Evolutionary conservation across 1,284 basidiomycete species (phyloP), one percentile per base, ranked within the genome.

Genomic region (Apiotrichum siamense): DNA sequence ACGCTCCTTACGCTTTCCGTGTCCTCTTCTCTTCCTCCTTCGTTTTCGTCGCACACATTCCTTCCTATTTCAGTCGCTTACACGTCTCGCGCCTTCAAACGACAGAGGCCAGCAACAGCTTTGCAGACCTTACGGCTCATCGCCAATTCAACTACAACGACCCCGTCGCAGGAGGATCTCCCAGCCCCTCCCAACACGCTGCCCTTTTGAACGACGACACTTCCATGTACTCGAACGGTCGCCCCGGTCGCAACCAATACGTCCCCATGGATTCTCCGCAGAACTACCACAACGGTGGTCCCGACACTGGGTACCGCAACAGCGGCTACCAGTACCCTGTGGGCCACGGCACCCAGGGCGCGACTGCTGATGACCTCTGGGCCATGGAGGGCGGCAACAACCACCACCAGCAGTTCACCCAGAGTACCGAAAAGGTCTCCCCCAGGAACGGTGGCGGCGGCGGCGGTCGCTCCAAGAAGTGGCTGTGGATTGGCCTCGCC

Each of bases 381-480:
- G 47, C 24, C 7, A 56, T 54, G 51, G 52, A 59, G 24, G 39
- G 35, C 9, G 44, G 50, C 41, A 50, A 54, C 41, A 41, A 52
- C 27, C 20, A 27, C 45, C 42, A 50, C 32, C 27, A 12, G 25
- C 18, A 35, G 13, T 18, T 36, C 3, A 5, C 41, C 43, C 15
- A 33, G n/a, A n/a, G n/a, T n/a, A n/a, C n/a, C 21, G 13, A 26
- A 15, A 18, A 35, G 31, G 10, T 7, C 33, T 11, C 10, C 18
- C 25, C 35, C 32, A 23, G 35, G 4, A 21, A 23, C 21, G 18
- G 15, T 15, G 10, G 10, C 21, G 37, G 21, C 20, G 37, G 31
- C 40, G 7, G 18, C 25, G n/a, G 40, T 20, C 27, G 41, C 33
- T 35, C 44, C 17, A 69, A 64, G 56, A 58, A 59, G 52, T 50